Base-by-base conservation (phyloP, 345 rosid species). In the Hibiscus trionum region DNA sequence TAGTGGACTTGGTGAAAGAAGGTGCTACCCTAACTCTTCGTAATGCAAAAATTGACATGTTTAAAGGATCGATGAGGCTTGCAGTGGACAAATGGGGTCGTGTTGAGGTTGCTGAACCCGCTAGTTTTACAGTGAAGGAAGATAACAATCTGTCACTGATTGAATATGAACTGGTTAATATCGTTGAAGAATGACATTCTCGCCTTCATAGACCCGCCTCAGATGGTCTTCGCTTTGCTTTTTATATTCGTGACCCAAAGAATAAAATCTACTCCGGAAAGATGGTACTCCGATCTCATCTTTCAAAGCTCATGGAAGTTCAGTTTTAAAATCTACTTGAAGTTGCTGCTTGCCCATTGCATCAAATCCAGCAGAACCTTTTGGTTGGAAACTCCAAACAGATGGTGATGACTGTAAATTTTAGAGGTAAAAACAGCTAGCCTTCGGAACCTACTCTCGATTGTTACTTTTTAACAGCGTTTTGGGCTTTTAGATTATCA, bases 1-100 rank as follows among this genome's bases (percentile, higher is more conserved):
- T 74, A 95, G 99, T 92, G 86, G 93, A 90, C 78, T 64, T 88
- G 73, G 85, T 90, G 96, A 86, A 87, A 82, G 91, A 90, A 58
- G 97, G 91, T 29, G 49, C 79, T 12, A 88, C 86, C 12, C 83
- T 91, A 26, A 83, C 75, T 68, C 79, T 91, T 56, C 87, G 91
- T 61, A 92, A 90, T 66, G 93, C 93, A 10, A 90, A 84, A 76
- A 81, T 90, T 61, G 93, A 90, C 77, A 86, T 90, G 85, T 85
- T 80, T 72, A 90, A 85, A 75, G 96, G 96, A 78, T 88, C 93
- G 37, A 90, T 90, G 91, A 88, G 93, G 77, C 85, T 90, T 76
- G 91, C 89, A 46, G 88, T 84, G 75, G 93, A 88, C 79, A 85
- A 82, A 31, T 83, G 91, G 87, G 91, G 91, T 65, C 81, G 85